These are phyloP conservation scores for Penicillium janthinellum DNA, from an alignment of 2,329 filamentous ascomycete genomes.

Conservation along the genomic window DNA sequence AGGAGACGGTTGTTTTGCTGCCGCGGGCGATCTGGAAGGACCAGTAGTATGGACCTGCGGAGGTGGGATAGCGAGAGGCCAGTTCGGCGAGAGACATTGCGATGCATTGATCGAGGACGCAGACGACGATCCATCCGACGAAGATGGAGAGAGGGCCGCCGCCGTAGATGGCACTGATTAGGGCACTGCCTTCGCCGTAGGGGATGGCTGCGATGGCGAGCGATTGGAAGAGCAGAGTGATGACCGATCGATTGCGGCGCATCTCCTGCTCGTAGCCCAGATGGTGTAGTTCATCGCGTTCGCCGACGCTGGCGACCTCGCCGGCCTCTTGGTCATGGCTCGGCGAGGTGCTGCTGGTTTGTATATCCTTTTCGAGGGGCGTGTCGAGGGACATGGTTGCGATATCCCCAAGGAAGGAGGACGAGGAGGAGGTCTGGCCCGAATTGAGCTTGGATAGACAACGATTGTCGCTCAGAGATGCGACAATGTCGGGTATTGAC, in stretches of 20 bases:
- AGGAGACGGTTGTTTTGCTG: conserved; percentile 52
- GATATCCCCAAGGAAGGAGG: neutral
- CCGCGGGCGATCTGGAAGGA: conserved; percentile 51
- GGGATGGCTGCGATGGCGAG: conserved; percentile 64
- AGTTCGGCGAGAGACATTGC: conserved; percentile 56
- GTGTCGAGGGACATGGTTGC: neutral
- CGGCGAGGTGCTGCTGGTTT: neutral
- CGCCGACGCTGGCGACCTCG: conserved; percentile 25
- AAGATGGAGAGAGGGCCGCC: conserved; percentile 59
- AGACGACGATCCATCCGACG: conserved; percentile 58
- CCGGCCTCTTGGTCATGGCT: conserved; percentile 19
- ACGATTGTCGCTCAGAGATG: neutral
- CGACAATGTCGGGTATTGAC: neutral
- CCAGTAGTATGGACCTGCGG: conserved; percentile 58
- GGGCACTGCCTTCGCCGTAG: conserved; percentile 50
- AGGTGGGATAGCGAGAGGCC: conserved; percentile 56
- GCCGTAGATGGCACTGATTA: conserved; percentile 48
- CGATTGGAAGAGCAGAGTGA: conserved; percentile 63
- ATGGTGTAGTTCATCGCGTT: conserved; percentile 38
- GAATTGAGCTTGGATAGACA: neutral
- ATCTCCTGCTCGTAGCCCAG: conserved; percentile 63
- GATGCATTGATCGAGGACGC: conserved; percentile 56
- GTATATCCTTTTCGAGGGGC: conserved; percentile 9
- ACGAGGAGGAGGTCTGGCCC: neutral
- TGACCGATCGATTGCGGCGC: conserved; percentile 60